Conservation (phyloP, 1,284 basidiomycete genomes). For the Laetiporus sulphureus region DNA sequence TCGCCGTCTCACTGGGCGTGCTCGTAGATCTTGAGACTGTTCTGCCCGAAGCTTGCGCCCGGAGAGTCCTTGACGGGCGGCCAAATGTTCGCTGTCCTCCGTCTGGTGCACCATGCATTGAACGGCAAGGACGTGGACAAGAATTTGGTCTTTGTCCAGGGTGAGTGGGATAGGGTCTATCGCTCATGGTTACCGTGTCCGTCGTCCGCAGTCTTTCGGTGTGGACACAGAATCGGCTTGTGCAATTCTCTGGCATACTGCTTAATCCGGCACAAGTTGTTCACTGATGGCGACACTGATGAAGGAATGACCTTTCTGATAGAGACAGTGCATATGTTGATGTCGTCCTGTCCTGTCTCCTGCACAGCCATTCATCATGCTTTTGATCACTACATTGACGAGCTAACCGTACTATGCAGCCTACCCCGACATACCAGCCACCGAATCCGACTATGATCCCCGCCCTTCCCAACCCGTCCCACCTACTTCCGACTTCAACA, state of each 20-base stretch:
- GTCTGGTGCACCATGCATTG: constrained; percentile 59
- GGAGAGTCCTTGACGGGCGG: constrained; percentile 51
- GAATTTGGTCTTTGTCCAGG: constrained; percentile 64
- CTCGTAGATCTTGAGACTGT: constrained; percentile 57
- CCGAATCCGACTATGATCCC: too few relatives aligned
- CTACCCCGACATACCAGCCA: too few relatives aligned
- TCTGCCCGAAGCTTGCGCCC: constrained; percentile 44
- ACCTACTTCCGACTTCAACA: too few relatives aligned
- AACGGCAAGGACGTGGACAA: constrained; percentile 53
- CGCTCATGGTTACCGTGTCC: constrained; percentile 15
- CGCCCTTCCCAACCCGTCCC: too few relatives aligned
- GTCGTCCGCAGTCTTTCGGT: not conserved
- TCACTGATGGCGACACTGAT: too few relatives aligned
- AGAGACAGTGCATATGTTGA: too few relatives aligned
- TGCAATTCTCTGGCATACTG: not conserved
- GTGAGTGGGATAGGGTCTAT: constrained; percentile 26
- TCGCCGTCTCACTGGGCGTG: not conserved
- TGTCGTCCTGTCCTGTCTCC: too few relatives aligned
- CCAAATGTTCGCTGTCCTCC: constrained; percentile 69
- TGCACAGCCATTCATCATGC: too few relatives aligned
- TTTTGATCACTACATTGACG: too few relatives aligned
- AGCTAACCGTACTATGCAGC: too few relatives aligned
- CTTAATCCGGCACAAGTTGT: not conserved
- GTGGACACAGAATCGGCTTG: not conserved
- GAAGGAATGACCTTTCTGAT: too few relatives aligned